Percentiles rank a stretch among this genome's conserved stretches.
phyloP scores from a whole-genome alignment of 306 rosid species.

The Dryas octopetala region DNA sequence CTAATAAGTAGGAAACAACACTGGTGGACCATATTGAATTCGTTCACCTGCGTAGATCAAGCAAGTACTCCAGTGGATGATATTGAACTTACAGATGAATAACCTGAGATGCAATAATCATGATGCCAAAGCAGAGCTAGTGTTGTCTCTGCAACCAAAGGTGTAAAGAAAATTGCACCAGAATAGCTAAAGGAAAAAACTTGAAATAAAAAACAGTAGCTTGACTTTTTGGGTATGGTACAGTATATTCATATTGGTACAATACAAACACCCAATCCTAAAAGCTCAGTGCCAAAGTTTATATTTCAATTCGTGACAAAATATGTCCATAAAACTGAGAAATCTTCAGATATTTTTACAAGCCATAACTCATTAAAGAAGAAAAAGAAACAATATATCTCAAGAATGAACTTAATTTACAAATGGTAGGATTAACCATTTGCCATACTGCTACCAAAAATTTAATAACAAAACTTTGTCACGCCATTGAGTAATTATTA shows the following conservation, averaged over 20 bases:
- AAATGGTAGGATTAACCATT: too few relatives aligned
- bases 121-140: conserved; percentile 91
- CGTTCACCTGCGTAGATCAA: neutral
- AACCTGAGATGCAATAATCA: conserved; percentile 89
- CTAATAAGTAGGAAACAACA: neutral
- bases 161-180: conserved; percentile 20
- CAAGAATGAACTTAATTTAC: too few relatives aligned
- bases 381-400: too few relatives aligned
- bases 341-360: too few relatives aligned
- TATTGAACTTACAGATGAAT: conserved; percentile 75
- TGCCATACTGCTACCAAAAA: too few relatives aligned
- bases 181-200: conserved; percentile 6
- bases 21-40: neutral
- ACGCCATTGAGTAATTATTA: too few relatives aligned
- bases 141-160: conserved; percentile 72
- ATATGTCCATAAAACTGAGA: too few relatives aligned
- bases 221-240: neutral
- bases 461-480: too few relatives aligned
- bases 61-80: conserved; percentile 20
- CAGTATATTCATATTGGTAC: neutral
- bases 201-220: neutral
- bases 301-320: too few relatives aligned
- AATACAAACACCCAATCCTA: neutral
- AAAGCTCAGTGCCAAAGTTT: neutral
- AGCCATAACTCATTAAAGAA: too few relatives aligned